Evolutionary conservation across 768 basidiomycete species (phyloP).

Genomic region (Sporobolomyces phaffii): DNA sequence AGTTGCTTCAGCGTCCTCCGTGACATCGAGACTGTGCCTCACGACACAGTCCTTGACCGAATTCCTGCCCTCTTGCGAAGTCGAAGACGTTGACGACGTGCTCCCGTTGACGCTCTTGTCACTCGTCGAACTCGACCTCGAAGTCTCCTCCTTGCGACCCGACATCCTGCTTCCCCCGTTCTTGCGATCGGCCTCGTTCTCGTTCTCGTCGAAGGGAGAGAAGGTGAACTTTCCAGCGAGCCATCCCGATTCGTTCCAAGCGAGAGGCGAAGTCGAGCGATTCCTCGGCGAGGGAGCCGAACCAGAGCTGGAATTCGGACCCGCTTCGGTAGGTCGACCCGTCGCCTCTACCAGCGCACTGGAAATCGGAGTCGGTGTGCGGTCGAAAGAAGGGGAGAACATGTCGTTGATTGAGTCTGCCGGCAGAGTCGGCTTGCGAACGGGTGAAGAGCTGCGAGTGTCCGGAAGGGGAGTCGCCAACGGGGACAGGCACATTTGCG

Average conservation of each 20-base stretch:
- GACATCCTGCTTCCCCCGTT: background rate
- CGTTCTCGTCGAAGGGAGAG: background rate
- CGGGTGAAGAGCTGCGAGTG: background rate
- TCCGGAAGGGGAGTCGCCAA: no score
- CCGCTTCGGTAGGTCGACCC: background rate
- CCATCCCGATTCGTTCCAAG: conserved; percentile 21
- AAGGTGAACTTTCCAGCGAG: conserved; percentile 18
- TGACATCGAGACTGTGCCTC: no score
- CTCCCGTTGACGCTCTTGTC: no score
- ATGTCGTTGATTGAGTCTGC: background rate
- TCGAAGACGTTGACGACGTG: background rate
- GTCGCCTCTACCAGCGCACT: background rate
- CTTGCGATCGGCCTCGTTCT: background rate
- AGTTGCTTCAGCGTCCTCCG: background rate
- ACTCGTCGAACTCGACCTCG: background rate
- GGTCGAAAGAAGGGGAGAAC: background rate
- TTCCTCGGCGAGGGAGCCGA: background rate
- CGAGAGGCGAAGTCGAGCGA: conserved; percentile 15
- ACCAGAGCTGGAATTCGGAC: background rate
- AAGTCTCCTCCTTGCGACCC: background rate
- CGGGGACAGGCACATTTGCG: no score
- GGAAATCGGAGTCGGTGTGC: background rate
- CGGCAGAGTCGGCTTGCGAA: background rate
- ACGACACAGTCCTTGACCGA: no score
- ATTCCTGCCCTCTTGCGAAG: background rate